Evolutionary conservation across 1,284 basidiomycete species (phyloP).

Genomic region (Papiliotrema nemorosa): DNA sequence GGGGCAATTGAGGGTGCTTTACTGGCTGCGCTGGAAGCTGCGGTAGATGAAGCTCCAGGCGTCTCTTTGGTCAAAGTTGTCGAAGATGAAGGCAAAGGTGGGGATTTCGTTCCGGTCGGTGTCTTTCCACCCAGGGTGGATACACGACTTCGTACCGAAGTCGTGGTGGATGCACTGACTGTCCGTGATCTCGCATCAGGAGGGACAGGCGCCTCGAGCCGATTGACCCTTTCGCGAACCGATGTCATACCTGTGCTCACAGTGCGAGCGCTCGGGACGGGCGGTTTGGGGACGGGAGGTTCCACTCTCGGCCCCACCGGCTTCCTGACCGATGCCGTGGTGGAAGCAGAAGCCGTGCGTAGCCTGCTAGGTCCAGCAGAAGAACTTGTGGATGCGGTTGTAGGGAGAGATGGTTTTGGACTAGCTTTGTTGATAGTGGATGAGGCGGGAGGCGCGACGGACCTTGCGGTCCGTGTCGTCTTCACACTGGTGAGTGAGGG

Average conservation of each 20-base stretch:
- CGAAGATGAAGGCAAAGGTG: not conserved
- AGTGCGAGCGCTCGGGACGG: not conserved
- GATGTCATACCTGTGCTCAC: not conserved
- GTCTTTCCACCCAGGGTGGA: not conserved
- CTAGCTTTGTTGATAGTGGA: not conserved
- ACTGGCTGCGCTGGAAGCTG: not conserved
- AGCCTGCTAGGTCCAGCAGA: conserved; percentile 6
- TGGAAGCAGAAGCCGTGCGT: conserved; percentile 9
- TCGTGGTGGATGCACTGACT: not conserved
- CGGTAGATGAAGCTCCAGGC: not conserved
- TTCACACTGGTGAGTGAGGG: conserved; percentile 16
- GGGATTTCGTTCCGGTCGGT: not conserved
- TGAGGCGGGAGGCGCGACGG: conserved; percentile 7
- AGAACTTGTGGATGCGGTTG: conserved; percentile 3
- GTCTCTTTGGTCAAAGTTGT: not conserved
- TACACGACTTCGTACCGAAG: conserved; percentile 3
- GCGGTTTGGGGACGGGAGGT: not conserved
- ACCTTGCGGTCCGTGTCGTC: conserved; percentile 7
- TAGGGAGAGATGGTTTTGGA: not conserved
- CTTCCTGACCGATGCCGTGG: conserved; percentile 39
- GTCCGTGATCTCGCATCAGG: not conserved
- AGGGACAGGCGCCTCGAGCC: not conserved
- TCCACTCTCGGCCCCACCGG: not conserved
- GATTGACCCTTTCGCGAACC: not conserved
- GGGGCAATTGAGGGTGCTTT: conserved; percentile 1